Base-by-base conservation (phyloP, 1,284 basidiomycete genomes). In the Ceratobasidium sp. region DNA sequence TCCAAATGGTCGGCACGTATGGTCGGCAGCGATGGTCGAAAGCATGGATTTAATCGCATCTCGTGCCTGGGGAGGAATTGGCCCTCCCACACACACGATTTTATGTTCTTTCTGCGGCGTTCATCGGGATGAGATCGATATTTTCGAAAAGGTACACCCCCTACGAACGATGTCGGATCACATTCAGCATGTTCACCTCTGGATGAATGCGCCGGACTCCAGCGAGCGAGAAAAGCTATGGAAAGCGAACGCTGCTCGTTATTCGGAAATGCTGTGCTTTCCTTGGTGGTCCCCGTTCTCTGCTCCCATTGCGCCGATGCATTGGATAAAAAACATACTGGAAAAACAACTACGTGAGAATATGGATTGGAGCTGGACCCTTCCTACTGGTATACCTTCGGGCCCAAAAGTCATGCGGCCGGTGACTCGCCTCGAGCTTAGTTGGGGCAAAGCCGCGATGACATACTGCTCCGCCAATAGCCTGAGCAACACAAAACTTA, bases 1-100 rank as follows among this genome's bases (percentile, higher is more conserved):
- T 33, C 67, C 75, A n/a, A 23, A 15, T 10, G 75, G 75, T 12
- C 46, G 76, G 7, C 42, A 66, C 3, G 64, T 66, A 9, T 42
- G 44, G 23, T 46, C 42, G 3, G 64, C 44, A 10, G 64, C 42
- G 10, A n/a, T 49, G 23, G 42, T 72, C 12, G 51, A 55, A 40
- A 67, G 58, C 18, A 66, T 76, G 60, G 63, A 55, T 23, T 18
- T 63, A 1, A 9, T 68, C 3, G 63, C 33, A 1, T 46, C 39
- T 10, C 49, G 66, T 4, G 26, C 26, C 1, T 51, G 44, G 66
- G 15, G 46, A 1, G 66, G 66, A 3, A 5, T 68, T 20, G 66
- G 66, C 2, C 3, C 10, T 0, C 66, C 26, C 5, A 20, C 20
- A 0, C 66, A 68, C 53, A 68, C 66, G 0, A 39, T 68, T 10